Evolutionary conservation across 139 green algal species (phyloP).

Genomic region (Axilococcus clingmanii): DNA sequence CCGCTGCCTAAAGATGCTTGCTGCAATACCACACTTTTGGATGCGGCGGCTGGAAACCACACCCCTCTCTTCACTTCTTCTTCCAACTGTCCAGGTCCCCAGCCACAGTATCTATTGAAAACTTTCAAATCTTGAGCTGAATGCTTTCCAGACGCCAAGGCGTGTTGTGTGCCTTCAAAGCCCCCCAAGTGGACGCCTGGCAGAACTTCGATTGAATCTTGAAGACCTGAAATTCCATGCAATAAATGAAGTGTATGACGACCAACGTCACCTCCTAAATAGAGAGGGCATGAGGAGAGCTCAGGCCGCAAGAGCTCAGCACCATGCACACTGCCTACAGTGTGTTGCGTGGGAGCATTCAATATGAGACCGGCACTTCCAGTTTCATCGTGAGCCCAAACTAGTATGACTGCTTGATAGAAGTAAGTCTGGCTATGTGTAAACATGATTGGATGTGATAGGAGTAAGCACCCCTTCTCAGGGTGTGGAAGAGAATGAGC

Average conservation of each 20-base stretch:
- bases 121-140: slow-evolving; percentile 42
- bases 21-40: slow-evolving; percentile 45
- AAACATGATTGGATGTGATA: slow-evolving; percentile 68
- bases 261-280: slow-evolving; percentile 74
- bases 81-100: slow-evolving; percentile 68
- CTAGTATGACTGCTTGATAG: slow-evolving; percentile 55
- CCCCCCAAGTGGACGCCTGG: slow-evolving; percentile 17
- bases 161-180: slow-evolving; percentile 9
- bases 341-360: slow-evolving; percentile 59
- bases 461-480: slow-evolving; percentile 68
- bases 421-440: slow-evolving; percentile 64
- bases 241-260: slow-evolving; percentile 46
- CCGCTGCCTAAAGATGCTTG: not conserved
- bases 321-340: slow-evolving; percentile 28
- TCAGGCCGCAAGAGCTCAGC: slow-evolving; percentile 29
- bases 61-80: slow-evolving; percentile 56
- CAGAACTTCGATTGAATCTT: slow-evolving; percentile 25
- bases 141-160: slow-evolving; percentile 14
- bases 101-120: slow-evolving; percentile 53
- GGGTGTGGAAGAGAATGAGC: slow-evolving; percentile 59
- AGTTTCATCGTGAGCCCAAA: slow-evolving; percentile 51
- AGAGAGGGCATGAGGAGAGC: slow-evolving; percentile 48
- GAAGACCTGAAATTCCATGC: slow-evolving; percentile 41
- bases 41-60: slow-evolving; percentile 61
- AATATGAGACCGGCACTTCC: slow-evolving; percentile 69